Evolutionary conservation across 352 stramenopile genomes (phyloP), one percentile per base, ranked within the genome.

Genomic region (Globisporangium nagaii): DNA sequence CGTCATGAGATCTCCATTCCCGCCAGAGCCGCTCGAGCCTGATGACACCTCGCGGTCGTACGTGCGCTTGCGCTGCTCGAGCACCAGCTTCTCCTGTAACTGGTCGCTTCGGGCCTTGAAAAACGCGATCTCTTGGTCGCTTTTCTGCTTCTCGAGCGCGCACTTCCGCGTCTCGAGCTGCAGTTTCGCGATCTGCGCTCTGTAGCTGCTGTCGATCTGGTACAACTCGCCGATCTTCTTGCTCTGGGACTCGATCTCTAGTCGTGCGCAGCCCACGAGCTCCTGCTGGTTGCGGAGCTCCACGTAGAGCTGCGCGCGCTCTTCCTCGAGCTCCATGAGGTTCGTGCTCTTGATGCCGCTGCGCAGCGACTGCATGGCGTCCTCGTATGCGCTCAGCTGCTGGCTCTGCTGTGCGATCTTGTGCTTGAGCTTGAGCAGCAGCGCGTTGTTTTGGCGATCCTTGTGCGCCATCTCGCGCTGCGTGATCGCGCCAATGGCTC

Each of bases 281-380:
- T 68, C 56, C 47, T 79, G 58, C 4, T 73, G 54, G 7, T 73
- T 62, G 19, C 52, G 54, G 9, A 82, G 30, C 50, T 86, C 78
- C 25, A 75, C 28, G 13, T 73, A 68, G 5, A 86, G 36, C 42
- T 88, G 75, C 40, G 50, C 59, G n/a, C 63, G 62, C 36, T 84
- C 78, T 39, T 86, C 66, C 37, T 88, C 75, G 2, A 88, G 62
- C 47, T 88, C 71, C 64, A 85, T 77, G 13, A 80, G 50, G 47
- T 67, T 74, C 1, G 75, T 82, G 46, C 58, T 75, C 31, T 82
- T 86, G 35, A 72, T 58, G 8, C 65, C 65, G 46, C 58, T 68
- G 8, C 78, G 65, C 37, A 88, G 55, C 17, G 68, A 63, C 48
- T 88, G 75, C 67, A 86, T 81, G 1, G 68, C 68, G 31, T 86